phyloP scores from a whole-genome alignment of 352 stramenopile genomes.

The Globisporangium polare region DNA sequence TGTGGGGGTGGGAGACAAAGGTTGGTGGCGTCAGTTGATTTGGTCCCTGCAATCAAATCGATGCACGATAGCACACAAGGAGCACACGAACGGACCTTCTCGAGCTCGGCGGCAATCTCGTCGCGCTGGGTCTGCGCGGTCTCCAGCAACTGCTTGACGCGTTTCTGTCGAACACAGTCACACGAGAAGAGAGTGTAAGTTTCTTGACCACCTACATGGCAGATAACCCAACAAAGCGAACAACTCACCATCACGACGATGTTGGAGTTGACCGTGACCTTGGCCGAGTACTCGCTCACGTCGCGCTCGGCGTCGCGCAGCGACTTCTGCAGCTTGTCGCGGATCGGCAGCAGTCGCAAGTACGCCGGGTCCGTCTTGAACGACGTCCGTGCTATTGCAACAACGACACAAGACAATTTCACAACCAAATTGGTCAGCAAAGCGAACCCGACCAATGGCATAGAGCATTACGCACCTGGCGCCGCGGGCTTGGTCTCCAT shows the following conservation, averaged over 20 bases:
- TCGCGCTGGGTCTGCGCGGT: conserved; percentile 50
- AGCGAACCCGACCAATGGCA: background rate
- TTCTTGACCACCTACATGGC: too few species aligned
- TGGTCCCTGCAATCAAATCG: background rate
- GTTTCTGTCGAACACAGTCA: too few species aligned
- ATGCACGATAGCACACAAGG: background rate
- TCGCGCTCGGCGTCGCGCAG: conserved; percentile 64
- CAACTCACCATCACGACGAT: conserved; percentile 72
- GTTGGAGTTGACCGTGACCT: conserved; percentile 74
- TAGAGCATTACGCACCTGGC: conserved; percentile 11
- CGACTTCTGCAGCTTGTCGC: conserved; percentile 64
- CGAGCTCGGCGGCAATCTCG: conserved; percentile 43
- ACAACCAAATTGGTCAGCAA: background rate
- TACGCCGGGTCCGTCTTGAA: conserved; percentile 69
- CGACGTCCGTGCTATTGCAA: conserved; percentile 19
- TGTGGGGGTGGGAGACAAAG: background rate
- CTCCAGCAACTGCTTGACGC: conserved; percentile 76
- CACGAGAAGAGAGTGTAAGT: too few species aligned
- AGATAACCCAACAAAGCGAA: too few species aligned
- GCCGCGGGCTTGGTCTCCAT: conserved; percentile 59
- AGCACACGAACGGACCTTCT: conserved; percentile 27
- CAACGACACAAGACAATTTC: background rate
- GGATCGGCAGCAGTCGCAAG: conserved; percentile 52
- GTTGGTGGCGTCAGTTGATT: background rate
- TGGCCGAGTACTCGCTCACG: conserved; percentile 54